A percentile compares a stretch with the other conserved stretches of the same genome.
Conservation (phyloP, 345 rosid genomes). For the Acer negundo region DNA sequence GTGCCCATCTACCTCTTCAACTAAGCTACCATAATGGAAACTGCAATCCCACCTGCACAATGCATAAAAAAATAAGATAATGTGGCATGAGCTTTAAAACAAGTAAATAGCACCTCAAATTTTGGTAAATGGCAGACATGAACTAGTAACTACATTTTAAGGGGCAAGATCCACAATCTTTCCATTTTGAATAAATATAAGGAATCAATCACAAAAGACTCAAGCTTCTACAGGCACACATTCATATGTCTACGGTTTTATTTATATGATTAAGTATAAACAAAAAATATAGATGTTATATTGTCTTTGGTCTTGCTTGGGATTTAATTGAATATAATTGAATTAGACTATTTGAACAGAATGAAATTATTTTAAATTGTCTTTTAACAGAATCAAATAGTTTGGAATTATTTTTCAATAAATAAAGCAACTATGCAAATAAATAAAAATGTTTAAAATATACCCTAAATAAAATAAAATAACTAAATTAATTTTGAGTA, state of each 20-base stretch:
- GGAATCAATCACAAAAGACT: not conserved
- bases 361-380: too few relatives aligned
- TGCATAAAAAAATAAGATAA: slow-evolving; percentile 4
- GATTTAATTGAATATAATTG: too few relatives aligned
- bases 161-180: not conserved
- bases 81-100: not conserved
- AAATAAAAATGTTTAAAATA: too few relatives aligned
- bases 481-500: too few relatives aligned
- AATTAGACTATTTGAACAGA: too few relatives aligned
- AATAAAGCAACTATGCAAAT: too few relatives aligned
- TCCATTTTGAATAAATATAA: not conserved
- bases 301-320: too few relatives aligned
- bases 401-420: too few relatives aligned
- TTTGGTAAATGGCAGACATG: not conserved
- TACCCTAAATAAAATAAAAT: too few relatives aligned
- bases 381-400: too few relatives aligned
- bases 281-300: not conserved
- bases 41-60: slow-evolving; percentile 98
- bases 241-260: not conserved
- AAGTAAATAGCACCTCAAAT: not conserved
- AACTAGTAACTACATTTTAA: not conserved
- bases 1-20: slow-evolving; percentile 99
- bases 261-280: not conserved
- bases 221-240: not conserved
- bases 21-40: slow-evolving; percentile 89